A percentile compares a stretch with the other conserved stretches of the same genome.
Conservation (phyloP, 176 grass and related monocot species). For the Elaeis guineensis region DNA sequence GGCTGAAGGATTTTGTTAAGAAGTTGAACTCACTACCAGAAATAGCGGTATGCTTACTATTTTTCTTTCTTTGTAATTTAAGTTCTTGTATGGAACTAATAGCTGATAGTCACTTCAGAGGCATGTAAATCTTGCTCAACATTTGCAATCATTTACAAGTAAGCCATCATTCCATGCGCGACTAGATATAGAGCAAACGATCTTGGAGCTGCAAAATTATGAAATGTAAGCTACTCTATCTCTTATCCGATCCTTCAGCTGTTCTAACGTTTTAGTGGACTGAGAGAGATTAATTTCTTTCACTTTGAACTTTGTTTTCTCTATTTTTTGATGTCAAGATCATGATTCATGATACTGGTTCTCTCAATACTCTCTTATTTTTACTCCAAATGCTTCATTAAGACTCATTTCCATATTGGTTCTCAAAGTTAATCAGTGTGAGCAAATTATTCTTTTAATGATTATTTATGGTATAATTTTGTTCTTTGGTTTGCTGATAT, state of each 20-base stretch:
- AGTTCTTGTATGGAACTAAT: conserved; percentile 22
- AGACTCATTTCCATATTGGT: background rate
- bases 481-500: background rate
- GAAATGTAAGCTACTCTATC: conserved; percentile 51
- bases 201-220: conserved; percentile 80
- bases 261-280: background rate
- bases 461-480: no score
- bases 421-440: background rate
- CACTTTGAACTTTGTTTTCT: no score
- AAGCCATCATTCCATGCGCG: conserved; percentile 84
- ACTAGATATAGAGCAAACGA: conserved; percentile 86
- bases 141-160: conserved; percentile 93
- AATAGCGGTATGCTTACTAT: conserved; percentile 61
- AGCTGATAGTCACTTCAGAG: conserved; percentile 36
- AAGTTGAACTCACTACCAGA: conserved; percentile 85
- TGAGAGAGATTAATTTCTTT: background rate
- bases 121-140: conserved; percentile 92
- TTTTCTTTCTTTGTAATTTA: conserved; percentile 11
- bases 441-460: conserved; percentile 4
- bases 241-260: conserved; percentile 1
- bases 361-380: no score
- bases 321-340: no score
- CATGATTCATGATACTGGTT: no score
- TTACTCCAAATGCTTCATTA: no score
- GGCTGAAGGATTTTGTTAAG: conserved; percentile 97